These are phyloP conservation scores for Crithidia fasciculata DNA, from an alignment of 208 protist species.

Conservation along the genomic window DNA sequence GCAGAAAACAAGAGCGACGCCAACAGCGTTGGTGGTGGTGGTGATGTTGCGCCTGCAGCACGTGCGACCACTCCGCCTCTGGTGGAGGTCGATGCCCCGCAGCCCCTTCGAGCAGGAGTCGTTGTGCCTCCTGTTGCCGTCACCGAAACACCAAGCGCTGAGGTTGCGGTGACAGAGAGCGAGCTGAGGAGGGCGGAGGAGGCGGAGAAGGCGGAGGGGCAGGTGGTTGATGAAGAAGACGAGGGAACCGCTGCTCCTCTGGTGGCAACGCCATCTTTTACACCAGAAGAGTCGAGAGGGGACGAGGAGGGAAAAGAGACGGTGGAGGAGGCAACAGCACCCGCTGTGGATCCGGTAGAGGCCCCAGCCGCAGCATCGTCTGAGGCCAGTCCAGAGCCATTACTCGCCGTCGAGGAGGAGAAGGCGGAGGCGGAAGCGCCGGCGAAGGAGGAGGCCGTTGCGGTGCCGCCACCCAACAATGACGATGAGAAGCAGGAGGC, in stretches of 20 bases:
- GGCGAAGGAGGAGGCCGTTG: neutral
- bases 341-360: neutral
- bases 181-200: too few relatives aligned
- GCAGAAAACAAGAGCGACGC: neutral
- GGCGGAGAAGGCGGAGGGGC: too few relatives aligned
- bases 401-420: neutral
- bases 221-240: too few relatives aligned
- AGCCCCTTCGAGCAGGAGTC: too few relatives aligned
- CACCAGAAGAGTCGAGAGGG: neutral
- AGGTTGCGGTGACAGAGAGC: too few relatives aligned
- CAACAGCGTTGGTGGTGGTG: neutral
- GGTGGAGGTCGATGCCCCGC: too few relatives aligned
- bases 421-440: neutral
- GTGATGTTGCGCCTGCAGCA: neutral
- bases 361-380: too few relatives aligned
- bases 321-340: neutral
- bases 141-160: too few relatives aligned
- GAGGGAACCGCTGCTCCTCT: too few relatives aligned
- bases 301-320: neutral
- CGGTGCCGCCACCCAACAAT: neutral
- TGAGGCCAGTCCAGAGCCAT: too few relatives aligned
- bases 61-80: neutral
- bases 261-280: neutral
- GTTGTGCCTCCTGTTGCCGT: too few relatives aligned
- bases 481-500: too few relatives aligned